phyloP scores from a whole-genome alignment of 1,284 basidiomycete species.

The Heterobasidion occidentale region DNA sequence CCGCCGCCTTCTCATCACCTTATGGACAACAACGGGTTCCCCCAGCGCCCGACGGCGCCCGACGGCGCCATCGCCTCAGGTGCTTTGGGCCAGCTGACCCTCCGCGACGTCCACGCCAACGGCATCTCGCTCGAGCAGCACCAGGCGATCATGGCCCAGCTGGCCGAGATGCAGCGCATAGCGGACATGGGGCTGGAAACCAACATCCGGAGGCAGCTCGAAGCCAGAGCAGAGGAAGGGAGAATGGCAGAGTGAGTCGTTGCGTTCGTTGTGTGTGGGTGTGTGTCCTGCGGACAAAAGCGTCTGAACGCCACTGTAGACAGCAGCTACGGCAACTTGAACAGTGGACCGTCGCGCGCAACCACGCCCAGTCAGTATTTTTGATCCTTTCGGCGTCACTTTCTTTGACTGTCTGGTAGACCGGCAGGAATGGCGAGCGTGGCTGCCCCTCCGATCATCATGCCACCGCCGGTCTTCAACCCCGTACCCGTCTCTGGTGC shows the following conservation, averaged over 20 bases:
- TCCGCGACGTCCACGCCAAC: background rate
- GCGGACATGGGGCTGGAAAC: slow-evolving; percentile 27
- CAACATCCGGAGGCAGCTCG: slow-evolving; percentile 20
- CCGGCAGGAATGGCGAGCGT: too few relatives aligned
- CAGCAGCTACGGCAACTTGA: background rate
- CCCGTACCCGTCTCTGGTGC: too few relatives aligned
- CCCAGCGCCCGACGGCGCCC: too few relatives aligned
- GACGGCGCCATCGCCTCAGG: too few relatives aligned
- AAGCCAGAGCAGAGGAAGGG: slow-evolving; percentile 27
- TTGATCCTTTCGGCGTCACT: background rate
- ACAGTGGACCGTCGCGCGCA: background rate
- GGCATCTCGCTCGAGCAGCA: slow-evolving; percentile 17
- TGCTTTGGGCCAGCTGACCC: too few relatives aligned
- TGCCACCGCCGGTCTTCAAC: too few relatives aligned
- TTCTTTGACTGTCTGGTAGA: background rate
- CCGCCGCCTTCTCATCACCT: too few relatives aligned
- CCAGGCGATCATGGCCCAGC: slow-evolving; percentile 21
- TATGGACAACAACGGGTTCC: too few relatives aligned
- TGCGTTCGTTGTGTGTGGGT: background rate
- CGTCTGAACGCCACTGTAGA: background rate
- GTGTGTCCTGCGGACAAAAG: background rate
- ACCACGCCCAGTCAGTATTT: background rate
- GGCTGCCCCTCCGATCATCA: too few relatives aligned
- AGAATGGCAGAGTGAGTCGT: slow-evolving; percentile 26
- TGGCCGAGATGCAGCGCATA: slow-evolving; percentile 22